Conservation (phyloP, 2,329 filamentous ascomycete genomes). For the Triangularia verruculosa region DNA sequence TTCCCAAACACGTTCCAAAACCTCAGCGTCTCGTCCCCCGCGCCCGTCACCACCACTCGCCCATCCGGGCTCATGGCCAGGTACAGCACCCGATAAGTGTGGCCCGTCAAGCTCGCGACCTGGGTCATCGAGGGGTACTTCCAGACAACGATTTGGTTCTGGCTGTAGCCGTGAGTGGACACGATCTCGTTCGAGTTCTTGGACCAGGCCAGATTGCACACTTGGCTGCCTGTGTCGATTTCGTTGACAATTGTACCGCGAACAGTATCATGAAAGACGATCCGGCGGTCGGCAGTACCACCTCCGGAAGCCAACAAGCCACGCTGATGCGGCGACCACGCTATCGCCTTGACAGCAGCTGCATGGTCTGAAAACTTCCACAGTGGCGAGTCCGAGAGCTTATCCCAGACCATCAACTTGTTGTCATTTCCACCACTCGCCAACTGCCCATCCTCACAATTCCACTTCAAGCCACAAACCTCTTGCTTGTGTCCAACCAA, state of each 20-base stretch:
- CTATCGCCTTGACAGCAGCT: slow-evolving; percentile 94
- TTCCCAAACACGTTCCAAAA: slow-evolving; percentile 97
- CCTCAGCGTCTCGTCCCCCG: slow-evolving; percentile 89
- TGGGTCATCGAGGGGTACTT: slow-evolving; percentile 99
- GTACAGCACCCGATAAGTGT: slow-evolving; percentile 95
- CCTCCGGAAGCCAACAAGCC: slow-evolving; percentile 93
- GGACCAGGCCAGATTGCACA: slow-evolving; percentile 97
- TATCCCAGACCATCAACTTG: slow-evolving; percentile 98
- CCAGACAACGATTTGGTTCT: slow-evolving; percentile 99
- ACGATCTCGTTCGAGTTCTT: slow-evolving; percentile 98
- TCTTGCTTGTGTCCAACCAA: slow-evolving; percentile 96
- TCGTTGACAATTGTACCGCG: slow-evolving; percentile 80
- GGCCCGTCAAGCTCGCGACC: slow-evolving; percentile 89
- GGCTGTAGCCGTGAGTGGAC: slow-evolving; percentile 92
- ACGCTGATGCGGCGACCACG: slow-evolving; percentile 95
- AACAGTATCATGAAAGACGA: slow-evolving; percentile 96
- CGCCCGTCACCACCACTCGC: slow-evolving; percentile 88
- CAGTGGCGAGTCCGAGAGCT: slow-evolving; percentile 83
- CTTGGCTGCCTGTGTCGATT: slow-evolving; percentile 93
- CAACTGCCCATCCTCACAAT: slow-evolving; percentile 90
- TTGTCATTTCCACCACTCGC: slow-evolving; percentile 98
- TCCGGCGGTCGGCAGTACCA: slow-evolving; percentile 90
- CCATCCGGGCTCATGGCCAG: slow-evolving; percentile 97
- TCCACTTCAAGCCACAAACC: slow-evolving; percentile 95
- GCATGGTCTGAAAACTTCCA: slow-evolving; percentile 95